A percentile compares a stretch with the other conserved stretches of the same genome.
These are phyloP conservation scores for Colletotrichum sidae DNA, from an alignment of 2,329 filamentous ascomycete species.

Conservation along the genomic window DNA sequence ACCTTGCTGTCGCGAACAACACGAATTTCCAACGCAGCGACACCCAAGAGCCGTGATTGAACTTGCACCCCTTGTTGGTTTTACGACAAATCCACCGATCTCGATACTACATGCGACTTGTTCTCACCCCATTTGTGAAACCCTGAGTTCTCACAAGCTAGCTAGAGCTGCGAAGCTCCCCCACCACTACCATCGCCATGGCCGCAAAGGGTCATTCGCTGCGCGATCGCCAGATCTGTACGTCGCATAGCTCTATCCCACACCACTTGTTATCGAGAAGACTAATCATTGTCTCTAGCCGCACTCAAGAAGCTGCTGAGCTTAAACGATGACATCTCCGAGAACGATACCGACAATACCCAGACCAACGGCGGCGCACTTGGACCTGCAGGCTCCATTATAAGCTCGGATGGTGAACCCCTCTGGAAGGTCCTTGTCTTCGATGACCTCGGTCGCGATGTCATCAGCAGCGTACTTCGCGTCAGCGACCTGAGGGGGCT, in stretches of 20 bases:
- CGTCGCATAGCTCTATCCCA: constrained; percentile 24
- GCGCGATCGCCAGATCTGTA: constrained; percentile 64
- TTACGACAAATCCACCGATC: neutral
- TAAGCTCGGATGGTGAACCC: constrained; percentile 88
- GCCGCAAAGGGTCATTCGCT: constrained; percentile 59
- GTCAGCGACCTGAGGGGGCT: constrained; percentile 93
- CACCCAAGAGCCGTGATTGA: constrained; percentile 10
- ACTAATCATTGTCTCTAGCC: constrained; percentile 59
- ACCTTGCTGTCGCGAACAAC: constrained; percentile 31
- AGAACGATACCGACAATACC: constrained; percentile 71
- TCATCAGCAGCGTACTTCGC: constrained; percentile 94
- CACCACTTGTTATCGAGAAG: neutral
- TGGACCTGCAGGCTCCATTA: constrained; percentile 79
- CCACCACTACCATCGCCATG: constrained; percentile 49
- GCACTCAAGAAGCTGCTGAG: constrained; percentile 97
- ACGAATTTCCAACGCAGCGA: constrained; percentile 15
- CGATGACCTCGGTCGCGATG: constrained; percentile 89
- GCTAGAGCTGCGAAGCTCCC: constrained; percentile 37
- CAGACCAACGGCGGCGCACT: constrained; percentile 70
- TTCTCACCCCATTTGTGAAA: constrained; percentile 1
- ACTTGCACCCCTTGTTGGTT: neutral
- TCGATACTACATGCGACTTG: constrained; percentile 16
- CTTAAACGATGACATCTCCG: constrained; percentile 80
- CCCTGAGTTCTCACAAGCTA: constrained; percentile 26
- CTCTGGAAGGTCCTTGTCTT: constrained; percentile 99